These are phyloP conservation scores for Triticum dicoccoides DNA, from an alignment of 176 grass and related monocot genomes.

Conservation along the genomic window DNA sequence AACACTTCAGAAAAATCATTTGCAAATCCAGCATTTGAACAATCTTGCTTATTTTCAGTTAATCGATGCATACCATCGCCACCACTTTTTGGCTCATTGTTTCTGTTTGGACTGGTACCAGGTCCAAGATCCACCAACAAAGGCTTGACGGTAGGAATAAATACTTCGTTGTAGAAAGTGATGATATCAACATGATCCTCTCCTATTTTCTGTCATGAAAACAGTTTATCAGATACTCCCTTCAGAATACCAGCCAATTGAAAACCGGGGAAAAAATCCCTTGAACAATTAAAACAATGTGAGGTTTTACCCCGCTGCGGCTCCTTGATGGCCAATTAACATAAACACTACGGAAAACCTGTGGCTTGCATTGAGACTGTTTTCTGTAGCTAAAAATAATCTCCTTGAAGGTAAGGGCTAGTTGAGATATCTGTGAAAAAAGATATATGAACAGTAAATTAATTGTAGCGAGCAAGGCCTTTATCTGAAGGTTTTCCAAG, in stretches of 20 bases:
- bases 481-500: not conserved
- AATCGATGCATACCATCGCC: slow-evolving; percentile 49
- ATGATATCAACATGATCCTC: slow-evolving; percentile 92
- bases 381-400: slow-evolving; percentile 98
- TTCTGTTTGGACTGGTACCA: slow-evolving; percentile 53
- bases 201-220: slow-evolving; percentile 70
- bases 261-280: not conserved
- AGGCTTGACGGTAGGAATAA: slow-evolving; percentile 84
- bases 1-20: slow-evolving; percentile 30
- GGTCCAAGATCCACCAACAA: slow-evolving; percentile 81
- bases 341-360: slow-evolving; percentile 95
- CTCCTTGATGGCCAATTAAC: slow-evolving; percentile 77
- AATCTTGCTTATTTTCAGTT: slow-evolving; percentile 3
- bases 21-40: not conserved
- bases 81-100: slow-evolving; percentile 57
- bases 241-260: not conserved
- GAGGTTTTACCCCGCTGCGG: slow-evolving; percentile 64
- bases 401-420: slow-evolving; percentile 89
- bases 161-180: slow-evolving; percentile 95
- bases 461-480: not conserved
- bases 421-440: slow-evolving; percentile 71
- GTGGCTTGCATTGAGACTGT: slow-evolving; percentile 95
- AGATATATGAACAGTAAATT: not conserved
- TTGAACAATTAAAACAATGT: slow-evolving; percentile 8
- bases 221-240: slow-evolving; percentile 4